These are phyloP conservation scores for Diaporthe australafricana DNA, from an alignment of 2,329 filamentous ascomycete species.

Conservation along the genomic window DNA sequence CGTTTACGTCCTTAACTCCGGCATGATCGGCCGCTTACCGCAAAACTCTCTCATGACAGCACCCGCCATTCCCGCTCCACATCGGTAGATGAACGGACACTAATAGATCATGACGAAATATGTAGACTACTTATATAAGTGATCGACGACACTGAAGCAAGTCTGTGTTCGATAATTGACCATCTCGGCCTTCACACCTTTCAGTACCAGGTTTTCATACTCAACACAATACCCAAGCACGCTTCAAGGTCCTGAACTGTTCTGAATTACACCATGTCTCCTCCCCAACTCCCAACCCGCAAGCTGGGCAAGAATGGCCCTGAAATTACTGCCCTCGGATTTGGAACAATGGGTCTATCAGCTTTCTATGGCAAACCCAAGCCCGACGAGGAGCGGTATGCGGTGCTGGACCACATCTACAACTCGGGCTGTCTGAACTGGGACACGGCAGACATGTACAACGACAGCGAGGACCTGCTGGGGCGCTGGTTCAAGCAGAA, in stretches of 20 bases:
- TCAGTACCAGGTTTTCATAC: background rate
- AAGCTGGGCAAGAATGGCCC: conserved; percentile 65
- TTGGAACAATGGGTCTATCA: conserved; percentile 65
- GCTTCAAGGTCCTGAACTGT: background rate
- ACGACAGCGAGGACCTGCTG: conserved; percentile 58
- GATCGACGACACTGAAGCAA: background rate
- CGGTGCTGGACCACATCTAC: conserved; percentile 56
- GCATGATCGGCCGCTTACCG: background rate
- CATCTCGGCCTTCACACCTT: background rate
- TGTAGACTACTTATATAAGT: background rate
- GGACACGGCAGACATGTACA: conserved; percentile 58
- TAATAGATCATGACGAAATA: conserved; percentile 17
- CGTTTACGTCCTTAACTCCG: conserved; percentile 22
- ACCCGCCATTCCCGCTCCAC: background rate
- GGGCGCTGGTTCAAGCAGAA: conserved; percentile 60
- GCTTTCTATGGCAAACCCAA: conserved; percentile 48
- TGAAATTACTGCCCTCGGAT: conserved; percentile 60
- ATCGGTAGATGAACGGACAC: background rate
- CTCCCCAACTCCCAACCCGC: conserved; percentile 48
- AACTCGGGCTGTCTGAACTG: conserved; percentile 56
- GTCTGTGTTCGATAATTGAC: background rate
- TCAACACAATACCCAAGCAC: background rate
- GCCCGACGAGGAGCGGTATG: conserved; percentile 56
- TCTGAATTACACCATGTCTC: conserved; percentile 16
- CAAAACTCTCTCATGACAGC: background rate